Conservation (phyloP, 2,329 filamentous ascomycete genomes). For the Fusarium graminum region DNA sequence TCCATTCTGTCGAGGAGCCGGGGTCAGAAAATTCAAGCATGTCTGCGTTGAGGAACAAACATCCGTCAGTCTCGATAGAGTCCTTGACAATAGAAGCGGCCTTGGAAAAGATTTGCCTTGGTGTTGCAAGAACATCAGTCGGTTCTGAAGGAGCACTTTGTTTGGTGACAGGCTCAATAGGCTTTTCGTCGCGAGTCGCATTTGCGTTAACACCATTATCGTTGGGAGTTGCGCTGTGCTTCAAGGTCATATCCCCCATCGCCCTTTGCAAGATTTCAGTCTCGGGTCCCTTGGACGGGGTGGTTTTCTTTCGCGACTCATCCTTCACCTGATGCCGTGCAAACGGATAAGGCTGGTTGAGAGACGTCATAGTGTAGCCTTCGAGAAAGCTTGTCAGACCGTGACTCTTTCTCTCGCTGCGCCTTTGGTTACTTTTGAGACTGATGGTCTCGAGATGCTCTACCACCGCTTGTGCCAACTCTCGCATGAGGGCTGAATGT, state of each 20-base stretch:
- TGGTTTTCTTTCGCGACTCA: not conserved
- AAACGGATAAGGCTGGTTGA: not conserved
- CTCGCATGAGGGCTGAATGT: constrained; percentile 46
- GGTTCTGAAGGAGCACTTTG: not conserved
- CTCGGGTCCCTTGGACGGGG: constrained; percentile 18
- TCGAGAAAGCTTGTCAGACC: constrained; percentile 56
- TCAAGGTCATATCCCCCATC: constrained; percentile 10
- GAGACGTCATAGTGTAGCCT: constrained; percentile 44
- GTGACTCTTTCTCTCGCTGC: constrained; percentile 55
- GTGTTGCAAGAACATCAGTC: not conserved
- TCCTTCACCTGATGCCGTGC: not conserved
- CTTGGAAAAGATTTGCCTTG: constrained; percentile 55
- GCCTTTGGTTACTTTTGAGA: constrained; percentile 45
- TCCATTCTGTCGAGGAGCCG: constrained; percentile 21
- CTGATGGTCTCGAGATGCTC: constrained; percentile 54
- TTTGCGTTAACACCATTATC: not conserved
- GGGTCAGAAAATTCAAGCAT: constrained; percentile 44
- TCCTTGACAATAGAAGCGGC: constrained; percentile 60
- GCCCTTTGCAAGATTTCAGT: constrained; percentile 6
- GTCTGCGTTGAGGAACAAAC: constrained; percentile 53
- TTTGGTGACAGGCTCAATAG: not conserved
- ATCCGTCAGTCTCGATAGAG: constrained; percentile 57
- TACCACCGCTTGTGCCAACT: constrained; percentile 53
- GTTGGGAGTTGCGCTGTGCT: not conserved
- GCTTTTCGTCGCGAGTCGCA: not conserved